Percentiles rank a stretch among this genome's conserved stretches.
Conservation (phyloP, 331 rosid genomes). For the Saraca asoca region DNA sequence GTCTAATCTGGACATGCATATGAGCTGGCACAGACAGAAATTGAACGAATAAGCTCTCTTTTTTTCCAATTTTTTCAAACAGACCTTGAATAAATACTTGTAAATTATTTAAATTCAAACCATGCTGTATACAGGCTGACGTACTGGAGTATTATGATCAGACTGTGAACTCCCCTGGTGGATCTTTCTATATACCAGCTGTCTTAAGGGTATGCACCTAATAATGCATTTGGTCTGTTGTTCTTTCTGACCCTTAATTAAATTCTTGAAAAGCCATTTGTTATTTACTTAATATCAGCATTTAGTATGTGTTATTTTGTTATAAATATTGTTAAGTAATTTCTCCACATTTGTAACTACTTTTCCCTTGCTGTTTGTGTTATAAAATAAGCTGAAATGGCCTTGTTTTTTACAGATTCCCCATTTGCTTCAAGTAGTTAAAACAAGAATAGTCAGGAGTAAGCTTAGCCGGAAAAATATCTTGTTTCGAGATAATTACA, state of each 20-base stretch:
- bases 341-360: not conserved
- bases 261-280: slow-evolving; percentile 4
- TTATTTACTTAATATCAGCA: not conserved
- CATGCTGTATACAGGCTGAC: slow-evolving; percentile 70
- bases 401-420: slow-evolving; percentile 65
- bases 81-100: slow-evolving; percentile 8
- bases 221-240: slow-evolving; percentile 16
- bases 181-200: slow-evolving; percentile 94
- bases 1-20: too few species aligned
- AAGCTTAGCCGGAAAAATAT: slow-evolving; percentile 86
- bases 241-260: slow-evolving; percentile 15
- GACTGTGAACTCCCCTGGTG: slow-evolving; percentile 85
- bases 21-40: too few species aligned
- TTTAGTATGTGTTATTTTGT: slow-evolving; percentile 11
- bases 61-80: not conserved
- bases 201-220: slow-evolving; percentile 72
- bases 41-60: too few species aligned
- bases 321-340: slow-evolving; percentile 3
- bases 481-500: slow-evolving; percentile 76
- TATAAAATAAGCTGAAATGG: slow-evolving; percentile 38
- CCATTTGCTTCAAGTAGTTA: slow-evolving; percentile 88
- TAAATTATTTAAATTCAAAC: slow-evolving; percentile 27
- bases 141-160: slow-evolving; percentile 93
- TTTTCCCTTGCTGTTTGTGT: slow-evolving; percentile 28
- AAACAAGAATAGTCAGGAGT: slow-evolving; percentile 73